A percentile compares a stretch with the other conserved stretches of the same genome.
Evolutionary conservation across 2,329 filamentous ascomycete genomes (phyloP).

Genomic region (Xylariaceae sp.): DNA sequence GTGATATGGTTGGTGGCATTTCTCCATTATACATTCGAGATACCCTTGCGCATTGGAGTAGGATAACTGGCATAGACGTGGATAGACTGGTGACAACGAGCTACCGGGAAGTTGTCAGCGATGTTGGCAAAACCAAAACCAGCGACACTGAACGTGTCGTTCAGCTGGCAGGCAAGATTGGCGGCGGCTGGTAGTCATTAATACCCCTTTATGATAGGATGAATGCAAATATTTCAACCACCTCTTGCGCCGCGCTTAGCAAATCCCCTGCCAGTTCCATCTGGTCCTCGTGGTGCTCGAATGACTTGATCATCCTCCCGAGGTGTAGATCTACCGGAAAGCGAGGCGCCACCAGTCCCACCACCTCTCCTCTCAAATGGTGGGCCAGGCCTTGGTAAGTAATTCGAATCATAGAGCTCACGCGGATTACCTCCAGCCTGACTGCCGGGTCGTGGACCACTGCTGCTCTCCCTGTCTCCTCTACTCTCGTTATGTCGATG

Average conservation of each 20-base stretch:
- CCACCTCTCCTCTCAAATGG: constrained; percentile 38
- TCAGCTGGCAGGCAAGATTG: constrained; percentile 84
- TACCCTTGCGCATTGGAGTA: constrained; percentile 72
- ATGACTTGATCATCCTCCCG: constrained; percentile 64
- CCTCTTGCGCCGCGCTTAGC: constrained; percentile 56
- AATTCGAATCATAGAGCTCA: constrained; percentile 76
- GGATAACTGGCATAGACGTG: constrained; percentile 64
- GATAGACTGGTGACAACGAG: constrained; percentile 77
- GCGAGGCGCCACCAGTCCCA: constrained; percentile 32
- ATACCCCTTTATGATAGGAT: too few species aligned
- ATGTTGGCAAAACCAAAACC: constrained; percentile 75
- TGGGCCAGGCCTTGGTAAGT: constrained; percentile 59
- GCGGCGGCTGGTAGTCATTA: constrained; percentile 76
- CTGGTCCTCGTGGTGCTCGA: constrained; percentile 72
- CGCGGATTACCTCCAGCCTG: constrained; percentile 35
- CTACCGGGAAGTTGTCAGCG: constrained; percentile 88
- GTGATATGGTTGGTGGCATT: constrained; percentile 58
- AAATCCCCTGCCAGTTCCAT: constrained; percentile 71
- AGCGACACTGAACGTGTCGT: constrained; percentile 76
- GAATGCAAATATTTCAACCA: constrained; percentile 39
- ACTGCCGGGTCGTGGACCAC: constrained; percentile 21
- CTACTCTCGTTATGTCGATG: constrained; percentile 14
- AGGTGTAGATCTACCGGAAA: constrained; percentile 40
- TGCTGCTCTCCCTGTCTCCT: constrained; percentile 18
- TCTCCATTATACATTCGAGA: constrained; percentile 62